Evolutionary conservation across 2,329 filamentous ascomycete genomes (phyloP).

Genomic region (Helotiales sp.): DNA sequence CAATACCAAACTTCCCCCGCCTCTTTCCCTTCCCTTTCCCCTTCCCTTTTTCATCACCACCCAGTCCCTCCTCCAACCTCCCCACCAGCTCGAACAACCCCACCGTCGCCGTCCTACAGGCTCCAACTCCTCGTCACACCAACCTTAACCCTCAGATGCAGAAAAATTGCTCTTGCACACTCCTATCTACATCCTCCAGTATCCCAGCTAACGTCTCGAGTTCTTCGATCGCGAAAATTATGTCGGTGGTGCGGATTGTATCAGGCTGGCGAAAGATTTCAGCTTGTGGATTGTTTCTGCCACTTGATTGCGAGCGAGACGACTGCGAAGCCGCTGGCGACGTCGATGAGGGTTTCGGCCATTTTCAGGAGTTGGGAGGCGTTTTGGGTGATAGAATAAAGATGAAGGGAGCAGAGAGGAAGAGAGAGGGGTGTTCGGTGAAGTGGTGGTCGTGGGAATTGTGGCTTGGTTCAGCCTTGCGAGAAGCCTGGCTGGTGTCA

Average conservation of each 20-base stretch:
- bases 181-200: neutral
- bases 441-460: neutral
- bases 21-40: neutral
- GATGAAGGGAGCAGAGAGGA: neutral
- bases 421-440: too few relatives aligned
- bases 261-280: constrained; percentile 14
- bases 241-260: constrained; percentile 16
- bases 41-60: too few relatives aligned
- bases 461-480: constrained; percentile 7
- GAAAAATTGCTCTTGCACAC: neutral
- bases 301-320: constrained; percentile 24
- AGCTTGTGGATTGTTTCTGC: constrained; percentile 19
- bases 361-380: neutral
- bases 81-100: neutral
- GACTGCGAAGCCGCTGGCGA: constrained; percentile 21
- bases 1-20: neutral
- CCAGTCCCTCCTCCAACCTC: neutral
- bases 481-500: constrained; percentile 1
- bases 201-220: neutral
- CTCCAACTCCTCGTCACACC: neutral
- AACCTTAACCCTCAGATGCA: neutral
- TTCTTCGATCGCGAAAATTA: neutral
- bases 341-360: constrained; percentile 19
- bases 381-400: neutral
- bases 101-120: neutral